phyloP scores from a whole-genome alignment of 345 rosid species.

The Corymbia maculata region DNA sequence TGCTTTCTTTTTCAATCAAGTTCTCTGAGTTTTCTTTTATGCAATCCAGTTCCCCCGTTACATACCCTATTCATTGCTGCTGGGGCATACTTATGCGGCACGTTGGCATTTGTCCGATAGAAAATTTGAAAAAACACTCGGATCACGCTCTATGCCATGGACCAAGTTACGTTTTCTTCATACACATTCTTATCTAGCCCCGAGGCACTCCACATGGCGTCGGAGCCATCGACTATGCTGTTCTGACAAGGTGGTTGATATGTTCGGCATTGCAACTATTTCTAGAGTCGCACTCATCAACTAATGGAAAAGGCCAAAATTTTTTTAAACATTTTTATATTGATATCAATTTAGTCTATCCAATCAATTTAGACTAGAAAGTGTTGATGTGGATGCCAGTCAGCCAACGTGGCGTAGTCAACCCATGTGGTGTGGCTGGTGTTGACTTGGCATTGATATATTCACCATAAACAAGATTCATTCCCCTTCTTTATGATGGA shows the following conservation, averaged over 20 bases:
- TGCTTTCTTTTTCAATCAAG: not conserved
- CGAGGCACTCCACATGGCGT: conserved; percentile 14
- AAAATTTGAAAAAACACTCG: not conserved
- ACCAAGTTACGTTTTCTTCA: conserved; percentile 16
- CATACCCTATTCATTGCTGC: not conserved
- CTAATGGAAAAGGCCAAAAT: too few relatives aligned
- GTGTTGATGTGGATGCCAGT: too few relatives aligned
- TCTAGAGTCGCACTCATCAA: conserved; percentile 11
- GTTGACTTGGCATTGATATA: too few relatives aligned
- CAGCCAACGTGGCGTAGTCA: too few relatives aligned
- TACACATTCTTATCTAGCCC: conserved; percentile 10
- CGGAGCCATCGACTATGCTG: conserved; percentile 25
- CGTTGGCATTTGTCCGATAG: not conserved
- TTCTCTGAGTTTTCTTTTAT: not conserved
- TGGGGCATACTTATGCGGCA: not conserved
- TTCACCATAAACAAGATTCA: too few relatives aligned
- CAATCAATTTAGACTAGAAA: too few relatives aligned
- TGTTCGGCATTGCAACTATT: conserved; percentile 22
- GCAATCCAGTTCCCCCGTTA: not conserved
- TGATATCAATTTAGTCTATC: too few relatives aligned
- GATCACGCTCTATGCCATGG: conserved; percentile 7
- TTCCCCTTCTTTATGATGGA: too few relatives aligned
- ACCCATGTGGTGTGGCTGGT: too few relatives aligned
- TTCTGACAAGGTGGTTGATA: conserved; percentile 12
- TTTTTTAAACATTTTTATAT: too few relatives aligned